These are phyloP conservation scores for Torrubiella hemipterigena DNA, from an alignment of 2,329 filamentous ascomycete genomes.

Conservation along the genomic window DNA sequence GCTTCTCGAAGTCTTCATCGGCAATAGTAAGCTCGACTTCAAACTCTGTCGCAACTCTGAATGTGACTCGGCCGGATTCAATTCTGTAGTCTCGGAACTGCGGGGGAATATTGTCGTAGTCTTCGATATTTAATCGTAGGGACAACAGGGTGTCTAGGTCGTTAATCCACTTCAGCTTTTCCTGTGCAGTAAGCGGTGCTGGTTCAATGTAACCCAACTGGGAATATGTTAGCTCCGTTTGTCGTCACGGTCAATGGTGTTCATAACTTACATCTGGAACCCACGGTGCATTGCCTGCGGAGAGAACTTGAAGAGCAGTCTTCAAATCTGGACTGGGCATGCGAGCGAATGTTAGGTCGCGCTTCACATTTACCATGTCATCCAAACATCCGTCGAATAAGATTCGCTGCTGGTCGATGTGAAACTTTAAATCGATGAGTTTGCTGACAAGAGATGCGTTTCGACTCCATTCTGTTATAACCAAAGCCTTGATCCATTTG, in stretches of 20 bases:
- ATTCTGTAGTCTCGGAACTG: slow-evolving; percentile 70
- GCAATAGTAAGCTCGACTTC: slow-evolving; percentile 88
- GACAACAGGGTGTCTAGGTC: slow-evolving; percentile 77
- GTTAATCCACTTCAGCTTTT: slow-evolving; percentile 62
- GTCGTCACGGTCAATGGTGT: neutral
- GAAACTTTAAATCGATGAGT: slow-evolving; percentile 74
- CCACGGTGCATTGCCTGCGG: slow-evolving; percentile 64
- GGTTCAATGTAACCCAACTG: slow-evolving; percentile 68
- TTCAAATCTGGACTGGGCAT: slow-evolving; percentile 83
- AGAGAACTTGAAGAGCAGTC: slow-evolving; percentile 76
- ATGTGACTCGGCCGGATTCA: slow-evolving; percentile 78
- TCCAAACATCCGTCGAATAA: slow-evolving; percentile 49
- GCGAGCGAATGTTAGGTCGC: slow-evolving; percentile 58
- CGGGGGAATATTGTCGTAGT: slow-evolving; percentile 63
- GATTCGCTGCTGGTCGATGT: slow-evolving; percentile 52
- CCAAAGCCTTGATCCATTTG: slow-evolving; percentile 85
- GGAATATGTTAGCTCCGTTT: slow-evolving; percentile 19
- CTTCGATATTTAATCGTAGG: slow-evolving; percentile 72
- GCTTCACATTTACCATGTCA: slow-evolving; percentile 59
- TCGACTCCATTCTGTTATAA: slow-evolving; percentile 83
- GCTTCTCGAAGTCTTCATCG: slow-evolving; percentile 68
- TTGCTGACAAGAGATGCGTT: slow-evolving; percentile 69
- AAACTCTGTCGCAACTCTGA: slow-evolving; percentile 72
- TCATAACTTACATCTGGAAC: slow-evolving; percentile 58
- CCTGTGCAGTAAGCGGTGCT: slow-evolving; percentile 55